Base-by-base conservation (phyloP, 108 stramenopile species). In the Ochromonas danica region DNA sequence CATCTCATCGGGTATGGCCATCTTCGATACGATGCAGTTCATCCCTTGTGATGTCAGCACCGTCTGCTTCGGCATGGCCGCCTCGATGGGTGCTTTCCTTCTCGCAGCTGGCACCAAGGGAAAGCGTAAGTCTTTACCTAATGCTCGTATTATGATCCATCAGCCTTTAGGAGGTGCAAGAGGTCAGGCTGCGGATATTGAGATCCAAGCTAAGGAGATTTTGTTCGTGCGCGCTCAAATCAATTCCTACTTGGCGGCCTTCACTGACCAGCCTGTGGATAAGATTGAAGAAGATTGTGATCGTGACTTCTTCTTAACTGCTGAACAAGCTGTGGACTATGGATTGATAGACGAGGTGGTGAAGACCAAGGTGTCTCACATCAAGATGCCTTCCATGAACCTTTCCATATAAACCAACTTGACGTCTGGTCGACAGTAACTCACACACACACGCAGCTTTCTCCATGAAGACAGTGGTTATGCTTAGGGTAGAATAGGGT, bases 21-120 rank as follows among this genome's bases (percentile, higher is more conserved):
- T 97, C 82, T 97, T 94, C 82, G 96, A 97, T 81, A 94, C 96
- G 51, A 95, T 95, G 94, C 93, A 97, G 86, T 96, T 91, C 85
- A 89, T 97, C 77, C 96, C 96, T 57, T 97, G 96, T 79, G 96
- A 97, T 79, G 91, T 97, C 0, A 81, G 86, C 79, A 97, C 96
- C 0, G 94, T 97, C 25, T 97, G 96, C 87, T 97, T 97, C 75
- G 96, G 96, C n/a, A 95, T 94, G 93, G 96, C 96, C 0, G 96
- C 96, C 25, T 88, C 87, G 71, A 97, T 97, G 96, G 96, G 96
- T 25, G 96, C 96, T 35, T 97, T 97, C 81, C 82, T 97, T 31
- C 81, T 97, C 43, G 96, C 94, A 0, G 96, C 96, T 27, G 96
- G 96, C 1, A 75, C 85, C 40, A 86, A 86, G 81, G 95, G 95